Base-by-base conservation (phyloP, 352 stramenopile species). In the Phytophthora palmivora region DNA sequence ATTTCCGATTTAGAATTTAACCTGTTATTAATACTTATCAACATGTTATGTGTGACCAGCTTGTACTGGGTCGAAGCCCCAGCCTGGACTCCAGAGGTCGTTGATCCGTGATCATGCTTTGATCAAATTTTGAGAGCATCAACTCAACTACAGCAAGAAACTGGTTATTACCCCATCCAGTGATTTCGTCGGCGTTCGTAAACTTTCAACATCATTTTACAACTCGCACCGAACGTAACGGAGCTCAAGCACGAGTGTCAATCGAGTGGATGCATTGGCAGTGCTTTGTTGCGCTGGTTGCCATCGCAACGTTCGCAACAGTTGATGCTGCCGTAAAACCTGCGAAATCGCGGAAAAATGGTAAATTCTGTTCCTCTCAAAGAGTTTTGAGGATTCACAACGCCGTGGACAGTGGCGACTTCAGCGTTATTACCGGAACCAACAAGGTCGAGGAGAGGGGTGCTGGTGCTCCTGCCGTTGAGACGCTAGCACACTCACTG, bases 371-470 rank as follows among this genome's bases (percentile, higher is more conserved):
- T 6, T 6, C 24, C 24, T 6, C 24, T 28, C 24, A 43, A 18
- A 54, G 32, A 18, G 11, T 54, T 22, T 22, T 54, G 12, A 19
- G 46, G 12, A 24, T 14, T 19, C 24, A 36, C 37, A 24, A 44
- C n/a, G 12, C 7, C n/a, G 37, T 7, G n/a, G 12, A 43, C 2
- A 18, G 12, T 54, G 26, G 26, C 6, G 12, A 59, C 3, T n/a
- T 11, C 9, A 39, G 24, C 6, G 24, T 3, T 6, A 28, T 28
- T 28, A 28, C 24, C 24, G n/a, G n/a, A 28, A 28, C 24, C 3
- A 6, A 28, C 24, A 28, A 28, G 24, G 24, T 28, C 24, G 24
- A 62, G 14, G 51, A 59, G 38, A 59, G 51, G 7, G 39, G 3
- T 22, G 26, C 50, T 21, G 51, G 26, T 36, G 8, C 16, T 32